A percentile compares a stretch with the other conserved stretches of the same genome.
Evolutionary conservation across 805 yeast species (phyloP).

Genomic region (Barnettozyma sp.): DNA sequence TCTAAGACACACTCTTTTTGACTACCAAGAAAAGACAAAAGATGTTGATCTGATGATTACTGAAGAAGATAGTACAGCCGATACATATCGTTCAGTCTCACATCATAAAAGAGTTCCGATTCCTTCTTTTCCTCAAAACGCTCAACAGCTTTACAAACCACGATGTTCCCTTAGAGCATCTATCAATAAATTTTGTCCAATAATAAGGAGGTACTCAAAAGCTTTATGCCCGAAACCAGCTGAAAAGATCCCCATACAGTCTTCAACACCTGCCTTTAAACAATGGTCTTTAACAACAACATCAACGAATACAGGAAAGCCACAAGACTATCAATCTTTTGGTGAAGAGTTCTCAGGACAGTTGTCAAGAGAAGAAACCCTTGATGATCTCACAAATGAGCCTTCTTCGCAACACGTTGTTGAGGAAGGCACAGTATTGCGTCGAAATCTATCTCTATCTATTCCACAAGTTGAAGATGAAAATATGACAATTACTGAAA

Average conservation of each 20-base stretch:
- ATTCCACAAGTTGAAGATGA: background rate
- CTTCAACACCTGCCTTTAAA: background rate
- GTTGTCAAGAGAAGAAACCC: constrained; percentile 1
- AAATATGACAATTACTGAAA: background rate
- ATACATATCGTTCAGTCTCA: background rate
- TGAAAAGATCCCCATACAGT: too few species aligned
- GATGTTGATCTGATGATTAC: background rate
- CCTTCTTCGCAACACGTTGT: background rate
- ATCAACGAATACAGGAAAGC: background rate
- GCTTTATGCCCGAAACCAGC: background rate
- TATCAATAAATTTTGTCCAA: background rate
- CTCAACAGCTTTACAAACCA: background rate
- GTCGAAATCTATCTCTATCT: background rate
- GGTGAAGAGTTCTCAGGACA: background rate
- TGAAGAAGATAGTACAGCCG: constrained; percentile 26
- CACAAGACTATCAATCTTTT: background rate
- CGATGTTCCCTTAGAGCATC: background rate
- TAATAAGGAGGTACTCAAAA: background rate
- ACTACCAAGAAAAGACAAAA: background rate
- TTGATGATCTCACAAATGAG: background rate
- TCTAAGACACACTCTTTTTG: constrained; percentile 32
- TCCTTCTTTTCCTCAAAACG: background rate
- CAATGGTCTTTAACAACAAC: background rate
- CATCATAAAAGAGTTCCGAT: background rate
- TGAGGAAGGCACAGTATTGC: background rate